Base-by-base conservation (phyloP, 2,329 filamentous ascomycete species). In the Colletotrichum tamarilloi region DNA sequence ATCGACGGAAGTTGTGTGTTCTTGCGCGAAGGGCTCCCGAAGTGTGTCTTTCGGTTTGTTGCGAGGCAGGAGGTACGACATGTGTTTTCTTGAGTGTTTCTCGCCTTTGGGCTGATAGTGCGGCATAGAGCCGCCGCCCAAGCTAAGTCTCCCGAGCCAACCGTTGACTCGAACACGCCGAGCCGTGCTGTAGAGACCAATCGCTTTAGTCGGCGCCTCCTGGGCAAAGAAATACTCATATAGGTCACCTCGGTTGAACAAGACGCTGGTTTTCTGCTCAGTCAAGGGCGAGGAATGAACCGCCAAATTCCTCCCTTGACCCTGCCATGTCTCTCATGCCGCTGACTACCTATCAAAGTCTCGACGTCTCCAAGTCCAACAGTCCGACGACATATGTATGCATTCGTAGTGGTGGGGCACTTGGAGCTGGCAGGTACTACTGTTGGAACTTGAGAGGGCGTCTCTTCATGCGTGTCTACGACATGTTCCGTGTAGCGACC, bases 381-480 rank as follows among this genome's bases (percentile, higher is more conserved):
- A 26, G 38, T 42, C 38, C 38, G 19, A 42, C 14, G 6, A 30
- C 30, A 30, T 9, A 26, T 62, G 22, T 62, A 8, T 26, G 16
- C 32, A 11, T 38, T 24, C 28, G 19, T 16, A 22, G 32, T 62
- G 38, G 19, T 35, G 62, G 66, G 53, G 59, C 14, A 58, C 32
- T 26, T 12, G 12, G 16, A 16, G 14, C 19, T 26, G 24, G 19
- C 19, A 19, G 24, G 11, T 49, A 22, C 26, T 72, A 26, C n/a
- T 49, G 42, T 49, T 49, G 42, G 26, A 55, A 55, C 52, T 28
- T 19, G 52, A 16, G 11, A 59, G 24, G 53, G 53, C 38, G 24
- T 53, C 28, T 62, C 62, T 19, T 60, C 46, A 46, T 73, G 60
- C 49, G n/a, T 73, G 71, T 73, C 71, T 71, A 66, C 55, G 60